Evolutionary conservation across 2,329 filamentous ascomycete genomes (phyloP).

Genomic region (Hymenoscyphus repandus): DNA sequence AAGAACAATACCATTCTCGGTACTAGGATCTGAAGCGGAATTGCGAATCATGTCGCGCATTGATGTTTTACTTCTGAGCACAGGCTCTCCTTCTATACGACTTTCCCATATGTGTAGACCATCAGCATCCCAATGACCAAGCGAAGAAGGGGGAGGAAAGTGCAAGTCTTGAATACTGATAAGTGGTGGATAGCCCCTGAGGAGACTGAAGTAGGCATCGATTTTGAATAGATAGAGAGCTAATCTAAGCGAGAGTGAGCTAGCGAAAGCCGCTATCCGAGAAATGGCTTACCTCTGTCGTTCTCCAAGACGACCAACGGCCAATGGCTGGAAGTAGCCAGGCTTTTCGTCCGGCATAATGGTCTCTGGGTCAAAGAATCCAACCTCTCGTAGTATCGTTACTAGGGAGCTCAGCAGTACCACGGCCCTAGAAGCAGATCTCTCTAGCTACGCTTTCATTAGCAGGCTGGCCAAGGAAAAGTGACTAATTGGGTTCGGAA

Average conservation of each 20-base stretch:
- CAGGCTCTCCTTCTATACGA: slow-evolving; percentile 31
- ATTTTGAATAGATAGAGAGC: slow-evolving; percentile 35
- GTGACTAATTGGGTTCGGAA: not conserved
- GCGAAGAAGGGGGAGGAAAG: slow-evolving; percentile 32
- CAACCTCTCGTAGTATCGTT: slow-evolving; percentile 32
- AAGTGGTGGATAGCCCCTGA: slow-evolving; percentile 30
- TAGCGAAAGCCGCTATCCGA: not conserved
- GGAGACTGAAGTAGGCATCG: slow-evolving; percentile 35
- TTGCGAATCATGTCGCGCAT: slow-evolving; percentile 17
- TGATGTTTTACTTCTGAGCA: slow-evolving; percentile 23
- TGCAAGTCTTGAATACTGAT: slow-evolving; percentile 36
- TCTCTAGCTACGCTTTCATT: slow-evolving; percentile 27
- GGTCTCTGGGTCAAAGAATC: slow-evolving; percentile 34
- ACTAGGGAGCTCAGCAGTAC: slow-evolving; percentile 35
- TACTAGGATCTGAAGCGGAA: not conserved
- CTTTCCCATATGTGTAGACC: slow-evolving; percentile 36
- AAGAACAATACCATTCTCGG: slow-evolving; percentile 10
- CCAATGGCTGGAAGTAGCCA: slow-evolving; percentile 36
- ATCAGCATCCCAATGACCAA: slow-evolving; percentile 34
- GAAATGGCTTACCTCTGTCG: slow-evolving; percentile 32
- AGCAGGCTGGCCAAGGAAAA: not conserved
- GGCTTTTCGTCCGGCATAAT: slow-evolving; percentile 34
- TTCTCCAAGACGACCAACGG: slow-evolving; percentile 29
- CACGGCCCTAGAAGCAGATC: slow-evolving; percentile 29
- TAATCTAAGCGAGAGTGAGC: slow-evolving; percentile 26